Evolutionary conservation across 2,329 filamentous ascomycete species (phyloP).

Genomic region (Colletotrichum graminicola): DNA sequence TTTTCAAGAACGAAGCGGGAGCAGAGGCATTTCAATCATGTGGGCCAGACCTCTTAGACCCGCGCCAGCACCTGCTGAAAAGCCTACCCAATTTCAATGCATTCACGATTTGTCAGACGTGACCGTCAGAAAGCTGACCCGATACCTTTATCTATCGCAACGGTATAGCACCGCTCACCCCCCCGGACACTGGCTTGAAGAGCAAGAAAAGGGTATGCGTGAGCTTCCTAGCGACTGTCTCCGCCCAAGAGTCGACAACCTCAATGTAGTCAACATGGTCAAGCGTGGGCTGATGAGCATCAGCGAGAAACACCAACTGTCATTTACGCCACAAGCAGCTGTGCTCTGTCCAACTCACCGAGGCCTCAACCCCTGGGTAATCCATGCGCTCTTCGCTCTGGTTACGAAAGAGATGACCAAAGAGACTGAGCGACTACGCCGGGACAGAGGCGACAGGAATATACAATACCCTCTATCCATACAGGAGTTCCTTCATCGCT

Average conservation of each 20-base stretch:
- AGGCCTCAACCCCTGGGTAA: slow-evolving; percentile 56
- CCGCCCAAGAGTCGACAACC: slow-evolving; percentile 44
- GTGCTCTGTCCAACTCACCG: slow-evolving; percentile 58
- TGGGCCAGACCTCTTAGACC: background rate
- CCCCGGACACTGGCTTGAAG: slow-evolving; percentile 52
- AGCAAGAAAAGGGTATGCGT: slow-evolving; percentile 49
- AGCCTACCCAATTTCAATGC: slow-evolving; percentile 27
- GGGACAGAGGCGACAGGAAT: slow-evolving; percentile 38
- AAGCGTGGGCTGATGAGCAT: slow-evolving; percentile 51
- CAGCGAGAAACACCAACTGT: slow-evolving; percentile 46
- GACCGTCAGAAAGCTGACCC: slow-evolving; percentile 51
- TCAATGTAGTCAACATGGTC: slow-evolving; percentile 48
- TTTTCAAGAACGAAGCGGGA: background rate
- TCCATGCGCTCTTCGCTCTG: slow-evolving; percentile 58
- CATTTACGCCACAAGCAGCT: slow-evolving; percentile 48
- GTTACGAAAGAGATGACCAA: slow-evolving; percentile 57
- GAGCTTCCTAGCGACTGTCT: slow-evolving; percentile 46
- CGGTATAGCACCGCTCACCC: slow-evolving; percentile 48
- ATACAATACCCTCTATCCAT: background rate
- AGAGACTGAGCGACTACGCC: slow-evolving; percentile 48
- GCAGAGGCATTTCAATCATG: background rate
- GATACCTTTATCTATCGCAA: slow-evolving; percentile 54
- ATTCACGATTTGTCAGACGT: slow-evolving; percentile 43
- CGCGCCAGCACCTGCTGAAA: background rate
- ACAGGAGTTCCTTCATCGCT: slow-evolving; percentile 48